Percentiles rank a stretch among this genome's conserved stretches.
These are phyloP conservation scores for Odonthalia washingtoniensis DNA, from an alignment of 31 red algal species.

Conservation along the genomic window DNA sequence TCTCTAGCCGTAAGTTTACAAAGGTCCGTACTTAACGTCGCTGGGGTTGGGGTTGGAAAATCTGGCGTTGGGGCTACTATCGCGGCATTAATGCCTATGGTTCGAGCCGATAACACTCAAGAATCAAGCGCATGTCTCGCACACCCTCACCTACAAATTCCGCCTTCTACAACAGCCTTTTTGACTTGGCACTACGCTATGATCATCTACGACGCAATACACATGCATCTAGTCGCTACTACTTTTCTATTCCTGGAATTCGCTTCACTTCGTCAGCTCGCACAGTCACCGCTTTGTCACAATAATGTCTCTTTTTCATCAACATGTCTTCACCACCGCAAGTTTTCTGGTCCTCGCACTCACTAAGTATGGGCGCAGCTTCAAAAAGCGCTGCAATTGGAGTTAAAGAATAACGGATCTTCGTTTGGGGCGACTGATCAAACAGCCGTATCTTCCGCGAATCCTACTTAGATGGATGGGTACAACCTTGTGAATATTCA, in stretches of 20 bases:
- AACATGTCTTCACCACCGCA: constrained; percentile 19
- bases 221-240: not conserved
- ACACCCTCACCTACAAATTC: constrained; percentile 43
- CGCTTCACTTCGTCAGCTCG: not conserved
- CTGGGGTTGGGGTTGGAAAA: not conserved
- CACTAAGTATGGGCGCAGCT: constrained; percentile 36
- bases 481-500: too few relatives aligned
- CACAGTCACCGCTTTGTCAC: constrained; percentile 22
- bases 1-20: constrained; percentile 4
- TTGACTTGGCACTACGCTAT: constrained; percentile 38
- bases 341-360: constrained; percentile 56
- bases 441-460: constrained; percentile 1
- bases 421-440: constrained; percentile 46
- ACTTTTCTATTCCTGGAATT: constrained; percentile 1
- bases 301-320: not conserved
- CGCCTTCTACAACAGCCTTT: not conserved
- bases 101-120: constrained; percentile 39
- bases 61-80: not conserved
- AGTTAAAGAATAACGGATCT: constrained; percentile 38
- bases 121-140: not conserved
- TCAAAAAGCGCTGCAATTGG: constrained; percentile 47
- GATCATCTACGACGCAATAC: constrained; percentile 20
- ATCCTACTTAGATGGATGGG: constrained; percentile 31
- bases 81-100: constrained; percentile 16
- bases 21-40: not conserved